phyloP scores from a whole-genome alignment of 768 basidiomycete genomes.

The Tricholoma saponaceum region DNA sequence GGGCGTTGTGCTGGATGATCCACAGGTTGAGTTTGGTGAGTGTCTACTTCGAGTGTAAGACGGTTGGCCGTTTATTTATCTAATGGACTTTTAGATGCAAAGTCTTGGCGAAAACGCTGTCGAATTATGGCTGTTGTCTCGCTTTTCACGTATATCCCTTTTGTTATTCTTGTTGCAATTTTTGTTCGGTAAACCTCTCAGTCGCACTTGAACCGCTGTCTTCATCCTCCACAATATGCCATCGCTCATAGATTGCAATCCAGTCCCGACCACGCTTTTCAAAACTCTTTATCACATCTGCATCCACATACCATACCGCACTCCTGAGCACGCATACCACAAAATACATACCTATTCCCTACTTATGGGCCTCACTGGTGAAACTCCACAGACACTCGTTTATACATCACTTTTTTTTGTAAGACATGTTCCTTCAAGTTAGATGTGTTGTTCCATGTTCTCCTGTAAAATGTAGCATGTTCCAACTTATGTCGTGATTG shows the following conservation, averaged over 20 bases:
- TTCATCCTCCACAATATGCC: background rate
- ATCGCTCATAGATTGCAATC: background rate
- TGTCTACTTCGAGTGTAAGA: conserved; percentile 5
- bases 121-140: conserved; percentile 68
- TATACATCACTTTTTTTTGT: background rate
- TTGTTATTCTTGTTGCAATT: conserved; percentile 69
- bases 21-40: conserved; percentile 75
- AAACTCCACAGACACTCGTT: background rate
- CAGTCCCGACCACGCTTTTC: background rate
- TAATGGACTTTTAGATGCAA: conserved; percentile 47
- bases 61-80: background rate
- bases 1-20: conserved; percentile 71
- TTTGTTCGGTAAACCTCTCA: conserved; percentile 32
- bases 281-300: background rate
- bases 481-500: background rate
- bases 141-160: conserved; percentile 72
- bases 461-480: background rate
- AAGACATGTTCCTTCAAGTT: background rate
- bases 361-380: background rate
- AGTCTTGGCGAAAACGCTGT: conserved; percentile 71
- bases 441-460: background rate
- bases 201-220: background rate
- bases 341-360: background rate
- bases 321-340: background rate
- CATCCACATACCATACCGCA: background rate